A percentile compares a stretch with the other conserved stretches of the same genome.
phyloP scores from a whole-genome alignment of 2,329 filamentous ascomycete genomes.

The Fusarium odoratissimum region DNA sequence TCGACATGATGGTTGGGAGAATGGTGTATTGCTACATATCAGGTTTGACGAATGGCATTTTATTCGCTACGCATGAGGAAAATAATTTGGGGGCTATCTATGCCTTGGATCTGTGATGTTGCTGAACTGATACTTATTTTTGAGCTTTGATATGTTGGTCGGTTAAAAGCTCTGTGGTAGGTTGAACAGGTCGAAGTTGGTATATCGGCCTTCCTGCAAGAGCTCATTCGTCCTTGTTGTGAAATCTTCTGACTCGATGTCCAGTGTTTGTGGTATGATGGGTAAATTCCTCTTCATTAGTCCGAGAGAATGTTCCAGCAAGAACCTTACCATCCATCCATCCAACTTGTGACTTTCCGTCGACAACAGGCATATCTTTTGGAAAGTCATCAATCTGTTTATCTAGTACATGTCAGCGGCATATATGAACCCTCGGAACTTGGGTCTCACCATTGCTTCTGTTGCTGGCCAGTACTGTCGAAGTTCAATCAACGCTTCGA shows the following conservation, averaged over 20 bases:
- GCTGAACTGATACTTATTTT: neutral
- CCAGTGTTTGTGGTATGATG: rapidly evolving
- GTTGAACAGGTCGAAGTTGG: neutral
- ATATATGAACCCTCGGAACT: rapidly evolving
- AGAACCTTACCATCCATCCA: conserved; percentile 6
- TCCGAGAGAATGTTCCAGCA: conserved; percentile 2
- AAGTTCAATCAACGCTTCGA: neutral
- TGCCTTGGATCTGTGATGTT: neutral
- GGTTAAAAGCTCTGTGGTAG: neutral
- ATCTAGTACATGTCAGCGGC: neutral
- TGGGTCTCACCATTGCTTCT: neutral
- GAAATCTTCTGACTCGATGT: neutral
- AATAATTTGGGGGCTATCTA: neutral
- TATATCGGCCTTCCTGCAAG: neutral
- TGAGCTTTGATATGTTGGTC: too few relatives aligned
- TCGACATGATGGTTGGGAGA: neutral
- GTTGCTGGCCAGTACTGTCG: neutral
- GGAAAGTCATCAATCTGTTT: neutral
- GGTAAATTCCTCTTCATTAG: neutral
- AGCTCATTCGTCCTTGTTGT: neutral
- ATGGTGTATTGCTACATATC: neutral
- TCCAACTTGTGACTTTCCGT: conserved; percentile 6
- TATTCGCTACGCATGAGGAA: neutral
- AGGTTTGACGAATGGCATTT: neutral
- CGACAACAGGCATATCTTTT: neutral